Evolutionary conservation across 2,329 filamentous ascomycete genomes (phyloP).

Genomic region (Microcyclosporella mali): DNA sequence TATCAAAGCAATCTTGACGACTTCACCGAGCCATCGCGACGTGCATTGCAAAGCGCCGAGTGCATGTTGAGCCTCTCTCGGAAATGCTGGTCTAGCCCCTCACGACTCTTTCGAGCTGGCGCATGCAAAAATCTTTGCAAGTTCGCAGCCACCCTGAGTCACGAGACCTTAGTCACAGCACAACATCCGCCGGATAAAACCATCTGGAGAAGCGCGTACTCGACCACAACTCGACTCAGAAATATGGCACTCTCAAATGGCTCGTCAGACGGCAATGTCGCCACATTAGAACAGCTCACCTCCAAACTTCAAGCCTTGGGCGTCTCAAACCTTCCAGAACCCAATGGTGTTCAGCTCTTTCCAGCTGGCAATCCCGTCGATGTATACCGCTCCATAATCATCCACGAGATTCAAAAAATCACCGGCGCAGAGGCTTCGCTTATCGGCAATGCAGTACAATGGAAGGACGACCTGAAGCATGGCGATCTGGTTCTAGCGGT

Average conservation of each 20-base stretch:
- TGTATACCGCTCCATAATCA: constrained; percentile 71
- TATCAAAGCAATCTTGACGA: no score
- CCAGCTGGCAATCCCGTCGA: constrained; percentile 70
- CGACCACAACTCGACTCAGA: neutral
- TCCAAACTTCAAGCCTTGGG: constrained; percentile 27
- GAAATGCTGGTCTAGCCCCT: constrained; percentile 4
- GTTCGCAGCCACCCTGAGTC: constrained; percentile 10
- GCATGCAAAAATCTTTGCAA: constrained; percentile 7
- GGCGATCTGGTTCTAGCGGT: constrained; percentile 74
- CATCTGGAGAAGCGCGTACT: neutral
- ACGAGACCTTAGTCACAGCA: constrained; percentile 12
- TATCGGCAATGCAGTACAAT: constrained; percentile 69
- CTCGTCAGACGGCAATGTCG: constrained; percentile 5
- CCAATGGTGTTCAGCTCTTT: constrained; percentile 34
- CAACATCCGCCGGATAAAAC: neutral
- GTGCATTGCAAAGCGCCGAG: neutral
- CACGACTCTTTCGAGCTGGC: constrained; percentile 4
- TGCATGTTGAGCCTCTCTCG: constrained; percentile 11
- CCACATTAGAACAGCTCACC: constrained; percentile 23
- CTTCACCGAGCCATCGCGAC: neutral
- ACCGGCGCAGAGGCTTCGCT: constrained; percentile 64
- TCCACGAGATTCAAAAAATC: constrained; percentile 59
- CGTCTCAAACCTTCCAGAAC: constrained; percentile 23
- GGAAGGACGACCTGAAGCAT: constrained; percentile 74
- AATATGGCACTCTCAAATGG: constrained; percentile 20